Evolutionary conservation across 78 protist species (phyloP).

Genomic region (Monosiga brevicollis): DNA sequence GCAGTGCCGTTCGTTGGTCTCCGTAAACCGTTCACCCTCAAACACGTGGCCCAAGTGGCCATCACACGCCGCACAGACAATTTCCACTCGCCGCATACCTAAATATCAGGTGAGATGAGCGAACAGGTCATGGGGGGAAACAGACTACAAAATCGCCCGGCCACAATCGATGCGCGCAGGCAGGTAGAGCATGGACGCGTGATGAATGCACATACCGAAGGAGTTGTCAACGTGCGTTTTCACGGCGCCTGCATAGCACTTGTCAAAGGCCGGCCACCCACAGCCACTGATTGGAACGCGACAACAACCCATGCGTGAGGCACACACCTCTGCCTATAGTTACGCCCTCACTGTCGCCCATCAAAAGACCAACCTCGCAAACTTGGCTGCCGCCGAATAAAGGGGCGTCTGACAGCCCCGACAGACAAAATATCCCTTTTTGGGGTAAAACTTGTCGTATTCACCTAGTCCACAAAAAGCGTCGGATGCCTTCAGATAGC

Average conservation of each 20-base stretch:
- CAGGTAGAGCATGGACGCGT: neutral
- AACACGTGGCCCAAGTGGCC: slow-evolving; percentile 41
- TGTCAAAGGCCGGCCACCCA: slow-evolving; percentile 35
- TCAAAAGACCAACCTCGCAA: neutral
- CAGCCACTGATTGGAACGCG: slow-evolving; percentile 9
- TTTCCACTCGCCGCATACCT: slow-evolving; percentile 9
- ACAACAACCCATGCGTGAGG: neutral
- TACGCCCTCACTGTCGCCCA: too few species aligned
- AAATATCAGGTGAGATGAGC: too few species aligned
- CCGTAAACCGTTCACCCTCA: slow-evolving; percentile 13
- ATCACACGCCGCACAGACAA: slow-evolving; percentile 22
- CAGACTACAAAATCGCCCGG: too few species aligned
- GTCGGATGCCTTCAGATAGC: too few species aligned
- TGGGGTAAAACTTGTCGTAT: neutral
- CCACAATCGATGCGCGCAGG: too few species aligned
- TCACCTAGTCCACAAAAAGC: neutral
- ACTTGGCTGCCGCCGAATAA: neutral
- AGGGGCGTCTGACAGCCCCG: slow-evolving; percentile 17
- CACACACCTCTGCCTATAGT: too few species aligned
- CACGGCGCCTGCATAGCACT: neutral
- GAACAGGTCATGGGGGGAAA: too few species aligned
- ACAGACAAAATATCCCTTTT: slow-evolving; percentile 6
- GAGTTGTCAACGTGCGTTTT: neutral
- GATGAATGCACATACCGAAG: neutral
- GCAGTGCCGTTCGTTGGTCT: slow-evolving; percentile 30